Evolutionary conservation across 2,329 filamentous ascomycete genomes (phyloP).

Genomic region (Cucurbitaria berberidis): DNA sequence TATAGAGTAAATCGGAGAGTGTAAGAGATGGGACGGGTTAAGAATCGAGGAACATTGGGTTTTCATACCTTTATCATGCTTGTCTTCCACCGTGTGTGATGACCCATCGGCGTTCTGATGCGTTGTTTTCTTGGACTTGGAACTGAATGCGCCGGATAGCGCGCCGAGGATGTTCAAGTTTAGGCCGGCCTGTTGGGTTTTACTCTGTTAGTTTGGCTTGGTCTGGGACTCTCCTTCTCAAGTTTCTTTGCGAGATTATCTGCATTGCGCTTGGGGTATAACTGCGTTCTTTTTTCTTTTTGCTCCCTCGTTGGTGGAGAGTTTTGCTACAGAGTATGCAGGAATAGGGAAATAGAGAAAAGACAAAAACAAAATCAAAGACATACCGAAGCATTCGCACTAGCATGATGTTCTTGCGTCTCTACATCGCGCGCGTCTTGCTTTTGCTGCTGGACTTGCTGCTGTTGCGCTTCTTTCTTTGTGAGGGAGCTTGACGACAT

Average conservation of each 20-base stretch:
- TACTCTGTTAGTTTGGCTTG: no score
- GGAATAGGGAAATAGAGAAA: not conserved
- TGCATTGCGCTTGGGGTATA: not conserved
- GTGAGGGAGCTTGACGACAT: constrained; percentile 34
- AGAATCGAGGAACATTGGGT: no score
- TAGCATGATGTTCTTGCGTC: constrained; percentile 38
- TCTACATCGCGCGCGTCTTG: constrained; percentile 30
- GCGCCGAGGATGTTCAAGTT: constrained; percentile 48
- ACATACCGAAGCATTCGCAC: constrained; percentile 40
- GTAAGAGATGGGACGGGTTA: not conserved
- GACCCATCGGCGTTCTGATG: constrained; percentile 37
- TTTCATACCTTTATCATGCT: constrained; percentile 30
- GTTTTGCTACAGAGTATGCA: not conserved
- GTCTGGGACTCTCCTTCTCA: no score
- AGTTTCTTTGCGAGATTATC: no score
- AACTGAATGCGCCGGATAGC: constrained; percentile 40
- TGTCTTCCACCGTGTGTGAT: constrained; percentile 26
- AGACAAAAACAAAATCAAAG: not conserved
- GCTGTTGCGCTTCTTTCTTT: constrained; percentile 31
- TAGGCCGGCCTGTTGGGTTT: constrained; percentile 41
- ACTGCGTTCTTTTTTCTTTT: no score
- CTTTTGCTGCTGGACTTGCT: constrained; percentile 29
- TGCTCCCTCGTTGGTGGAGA: no score
- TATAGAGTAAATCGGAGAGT: not conserved
- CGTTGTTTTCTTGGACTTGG: constrained; percentile 40